Evolutionary conservation across 2,329 filamentous ascomycete species (phyloP), one percentile per base, ranked within the genome.

Genomic region (Fusarium paranaense): DNA sequence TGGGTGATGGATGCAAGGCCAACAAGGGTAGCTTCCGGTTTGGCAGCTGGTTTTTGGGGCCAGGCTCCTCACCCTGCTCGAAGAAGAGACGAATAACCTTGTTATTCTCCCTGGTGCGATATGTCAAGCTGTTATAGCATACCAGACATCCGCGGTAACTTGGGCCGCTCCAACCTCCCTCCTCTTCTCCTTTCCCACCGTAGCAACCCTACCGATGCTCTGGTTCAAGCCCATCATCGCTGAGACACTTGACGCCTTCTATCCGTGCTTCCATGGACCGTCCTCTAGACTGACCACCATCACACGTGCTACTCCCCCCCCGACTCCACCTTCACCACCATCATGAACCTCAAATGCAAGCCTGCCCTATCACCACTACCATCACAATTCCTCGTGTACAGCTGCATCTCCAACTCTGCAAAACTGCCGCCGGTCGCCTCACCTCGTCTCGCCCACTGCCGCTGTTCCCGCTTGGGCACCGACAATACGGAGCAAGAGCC

Each of bases 11-110:
- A 74, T 63, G 33, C 60, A 62, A 47, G 45, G 45, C 71, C 70
- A 70, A 32, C 70, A 74, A 76, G 64, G 64, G 62, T 69, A 56
- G 54, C 62, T 68, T 63, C 72, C 66, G 59, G 66, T 70, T 70
- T 74, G 72, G 69, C 69, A 75, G 69, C 71, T 72, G 56, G 25
- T n/a, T 52, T 32, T 54, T 40, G 8, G 33, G 33, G 16, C 50
- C 32, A n/a, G 27, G 45, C 9, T 57, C 52, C 27, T 64, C 27
- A 27, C 27, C 40, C 38, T 37, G 56, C 25, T 30, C n/a, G 27
- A 52, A 52, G 32, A 50, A 60, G 57, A 45, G 64, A 66, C 40
- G 40, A 59, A 65, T 65, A 60, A 58, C 27, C 60, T 30, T 63
- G 45, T 25, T 33, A 32, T 40, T 14, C n/a, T 37, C 54, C 54